Evolutionary conservation across 1,284 basidiomycete genomes (phyloP).

Genomic region (Ceratobasidium sp.): DNA sequence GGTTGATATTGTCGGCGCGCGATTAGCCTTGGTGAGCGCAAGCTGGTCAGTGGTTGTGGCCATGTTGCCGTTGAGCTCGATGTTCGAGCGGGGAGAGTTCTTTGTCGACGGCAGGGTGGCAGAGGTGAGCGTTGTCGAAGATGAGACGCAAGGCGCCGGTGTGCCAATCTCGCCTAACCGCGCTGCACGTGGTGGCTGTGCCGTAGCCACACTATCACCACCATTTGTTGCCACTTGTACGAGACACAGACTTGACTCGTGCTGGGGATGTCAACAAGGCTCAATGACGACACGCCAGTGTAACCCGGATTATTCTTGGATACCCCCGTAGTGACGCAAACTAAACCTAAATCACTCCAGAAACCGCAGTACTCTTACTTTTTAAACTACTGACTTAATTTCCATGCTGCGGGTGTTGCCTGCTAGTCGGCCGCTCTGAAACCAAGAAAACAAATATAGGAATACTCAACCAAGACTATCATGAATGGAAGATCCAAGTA

Average conservation of each 20-base stretch:
- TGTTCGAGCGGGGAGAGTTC: slow-evolving; percentile 20
- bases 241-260: too few species aligned
- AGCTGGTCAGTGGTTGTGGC: slow-evolving; percentile 45
- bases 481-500: too few species aligned
- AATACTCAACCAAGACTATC: too few species aligned
- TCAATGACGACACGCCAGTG: background rate
- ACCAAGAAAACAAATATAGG: too few species aligned
- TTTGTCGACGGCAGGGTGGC: slow-evolving; percentile 32
- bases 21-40: slow-evolving; percentile 45
- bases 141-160: background rate
- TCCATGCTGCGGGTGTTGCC: too few species aligned
- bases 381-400: too few species aligned
- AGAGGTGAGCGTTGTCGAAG: slow-evolving; percentile 10
- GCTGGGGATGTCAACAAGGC: too few species aligned
- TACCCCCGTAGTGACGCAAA: too few species aligned
- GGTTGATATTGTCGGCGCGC: slow-evolving; percentile 17
- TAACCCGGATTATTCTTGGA: slow-evolving; percentile 1
- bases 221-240: too few species aligned
- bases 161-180: slow-evolving; percentile 19
- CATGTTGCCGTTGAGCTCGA: slow-evolving; percentile 38
- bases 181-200: slow-evolving; percentile 23
- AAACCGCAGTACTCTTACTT: too few species aligned
- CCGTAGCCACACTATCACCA: slow-evolving; percentile 5
- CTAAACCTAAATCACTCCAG: too few species aligned
- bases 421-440: too few species aligned